phyloP scores from a whole-genome alignment of 331 rosid species.

The Quercus tomentella region DNA sequence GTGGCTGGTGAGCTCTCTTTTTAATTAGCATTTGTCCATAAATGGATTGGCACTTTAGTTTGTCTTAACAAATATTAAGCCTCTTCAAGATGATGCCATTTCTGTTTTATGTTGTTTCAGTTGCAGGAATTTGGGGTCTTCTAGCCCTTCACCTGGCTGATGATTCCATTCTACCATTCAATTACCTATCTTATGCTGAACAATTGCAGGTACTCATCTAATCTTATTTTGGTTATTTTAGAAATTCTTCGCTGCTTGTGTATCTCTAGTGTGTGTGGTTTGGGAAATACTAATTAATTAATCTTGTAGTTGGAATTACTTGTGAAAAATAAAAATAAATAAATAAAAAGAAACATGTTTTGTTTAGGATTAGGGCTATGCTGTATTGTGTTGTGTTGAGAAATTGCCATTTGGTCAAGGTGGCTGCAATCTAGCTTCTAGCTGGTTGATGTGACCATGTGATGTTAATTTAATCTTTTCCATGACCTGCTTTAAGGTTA shows the following conservation, averaged over 20 bases:
- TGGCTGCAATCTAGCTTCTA: neutral
- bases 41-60: neutral
- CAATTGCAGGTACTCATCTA: constrained; percentile 62
- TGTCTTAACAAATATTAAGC: neutral
- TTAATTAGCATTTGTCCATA: neutral
- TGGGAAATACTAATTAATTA: neutral
- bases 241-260: neutral
- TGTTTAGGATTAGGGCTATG: neutral
- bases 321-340: neutral
- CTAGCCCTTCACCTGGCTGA: constrained; percentile 82
- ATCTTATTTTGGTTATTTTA: constrained; percentile 1
- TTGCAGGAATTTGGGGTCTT: constrained; percentile 91
- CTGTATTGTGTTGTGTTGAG: neutral
- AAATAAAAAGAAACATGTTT: neutral
- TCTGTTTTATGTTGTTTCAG: constrained; percentile 35
- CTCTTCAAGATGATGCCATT: constrained; percentile 3
- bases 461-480: neutral
- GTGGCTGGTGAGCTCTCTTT: constrained; percentile 62
- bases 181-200: constrained; percentile 59
- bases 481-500: neutral
- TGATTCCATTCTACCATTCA: constrained; percentile 74
- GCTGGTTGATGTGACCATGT: neutral
- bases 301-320: neutral
- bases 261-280: neutral
- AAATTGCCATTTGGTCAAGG: neutral